Evolutionary conservation across 1,284 basidiomycete species (phyloP).

Genomic region (Tylopilus orsonianus): DNA sequence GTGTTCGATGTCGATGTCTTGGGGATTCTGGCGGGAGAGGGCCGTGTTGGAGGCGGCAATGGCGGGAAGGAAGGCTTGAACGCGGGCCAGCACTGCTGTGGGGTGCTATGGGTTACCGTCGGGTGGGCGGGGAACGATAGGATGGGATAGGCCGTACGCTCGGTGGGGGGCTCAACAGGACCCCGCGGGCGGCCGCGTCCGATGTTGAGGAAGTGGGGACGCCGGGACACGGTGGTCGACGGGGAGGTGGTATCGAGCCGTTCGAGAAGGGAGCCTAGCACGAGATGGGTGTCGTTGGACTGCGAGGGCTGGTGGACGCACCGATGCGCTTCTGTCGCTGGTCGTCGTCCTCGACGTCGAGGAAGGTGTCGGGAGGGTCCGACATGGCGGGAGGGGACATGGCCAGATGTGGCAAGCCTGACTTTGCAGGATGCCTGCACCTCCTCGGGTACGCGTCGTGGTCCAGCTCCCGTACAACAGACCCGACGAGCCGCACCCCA

Average conservation of each 20-base stretch:
- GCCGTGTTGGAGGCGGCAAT: conserved; percentile 61
- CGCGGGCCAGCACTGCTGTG: conserved; percentile 55
- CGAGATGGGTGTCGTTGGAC: not conserved
- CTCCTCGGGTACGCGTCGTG: conserved; percentile 60
- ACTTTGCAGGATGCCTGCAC: conserved; percentile 23
- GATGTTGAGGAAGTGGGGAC: conserved; percentile 15
- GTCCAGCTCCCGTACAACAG: conserved; percentile 74
- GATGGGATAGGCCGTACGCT: conserved; percentile 35
- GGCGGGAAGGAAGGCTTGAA: conserved; percentile 63
- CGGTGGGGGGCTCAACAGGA: conserved; percentile 27
- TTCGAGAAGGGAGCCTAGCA: conserved; percentile 30
- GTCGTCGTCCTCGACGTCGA: conserved; percentile 40
- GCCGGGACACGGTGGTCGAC: not conserved
- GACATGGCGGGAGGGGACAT: not conserved
- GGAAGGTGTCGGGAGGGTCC: not conserved
- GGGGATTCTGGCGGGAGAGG: conserved; percentile 49
- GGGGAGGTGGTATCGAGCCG: conserved; percentile 22
- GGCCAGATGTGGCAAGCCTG: conserved; percentile 16
- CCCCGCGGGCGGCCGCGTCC: conserved; percentile 13
- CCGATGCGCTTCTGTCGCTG: conserved; percentile 32
- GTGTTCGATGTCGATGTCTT: conserved; percentile 65
- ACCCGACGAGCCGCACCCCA: conserved; percentile 59
- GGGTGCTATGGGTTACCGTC: conserved; percentile 3
- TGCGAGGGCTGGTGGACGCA: conserved; percentile 12
- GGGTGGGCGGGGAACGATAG: not conserved